Evolutionary conservation across 495 filamentous ascomycete genomes (phyloP).

Genomic region (Aeminium ludgeri): DNA sequence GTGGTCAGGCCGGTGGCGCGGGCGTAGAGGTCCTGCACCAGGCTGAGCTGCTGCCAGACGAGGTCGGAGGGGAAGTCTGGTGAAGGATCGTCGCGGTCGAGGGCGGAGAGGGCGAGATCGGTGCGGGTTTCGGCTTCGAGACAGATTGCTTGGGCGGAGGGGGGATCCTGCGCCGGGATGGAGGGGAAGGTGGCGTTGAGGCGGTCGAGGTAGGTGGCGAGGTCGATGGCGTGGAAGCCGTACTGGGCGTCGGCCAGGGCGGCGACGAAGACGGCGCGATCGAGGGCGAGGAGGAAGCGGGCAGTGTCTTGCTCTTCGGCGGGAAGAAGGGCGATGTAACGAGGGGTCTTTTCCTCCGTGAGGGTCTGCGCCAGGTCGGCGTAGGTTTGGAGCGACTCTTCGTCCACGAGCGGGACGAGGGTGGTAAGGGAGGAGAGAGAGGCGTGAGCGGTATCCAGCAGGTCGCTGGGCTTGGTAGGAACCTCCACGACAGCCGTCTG

Average conservation of each 20-base stretch:
- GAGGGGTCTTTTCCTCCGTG: constrained; percentile 38
- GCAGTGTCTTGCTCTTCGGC: constrained; percentile 13
- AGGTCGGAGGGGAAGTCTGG: constrained; percentile 1
- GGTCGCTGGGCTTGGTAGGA: constrained; percentile 41
- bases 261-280: constrained; percentile 13
- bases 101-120: constrained; percentile 4
- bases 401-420: constrained; percentile 32
- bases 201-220: constrained; percentile 7
- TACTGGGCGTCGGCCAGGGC: constrained; percentile 16
- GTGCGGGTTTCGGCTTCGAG: constrained; percentile 12
- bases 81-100: neutral
- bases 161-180: constrained; percentile 1
- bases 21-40: constrained; percentile 11
- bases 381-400: constrained; percentile 25
- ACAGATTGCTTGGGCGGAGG: constrained; percentile 4
- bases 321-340: constrained; percentile 29
- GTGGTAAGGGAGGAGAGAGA: constrained; percentile 41
- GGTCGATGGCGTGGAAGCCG: constrained; percentile 8
- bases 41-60: constrained; percentile 13
- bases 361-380: constrained; percentile 23
- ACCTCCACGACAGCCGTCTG: constrained; percentile 46
- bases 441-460: constrained; percentile 48
- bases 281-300: constrained; percentile 6
- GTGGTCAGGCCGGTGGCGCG: constrained; percentile 4
- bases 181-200: constrained; percentile 7